Evolutionary conservation across 2,329 filamentous ascomycete genomes (phyloP).

Genomic region (Fusarium hainanense): DNA sequence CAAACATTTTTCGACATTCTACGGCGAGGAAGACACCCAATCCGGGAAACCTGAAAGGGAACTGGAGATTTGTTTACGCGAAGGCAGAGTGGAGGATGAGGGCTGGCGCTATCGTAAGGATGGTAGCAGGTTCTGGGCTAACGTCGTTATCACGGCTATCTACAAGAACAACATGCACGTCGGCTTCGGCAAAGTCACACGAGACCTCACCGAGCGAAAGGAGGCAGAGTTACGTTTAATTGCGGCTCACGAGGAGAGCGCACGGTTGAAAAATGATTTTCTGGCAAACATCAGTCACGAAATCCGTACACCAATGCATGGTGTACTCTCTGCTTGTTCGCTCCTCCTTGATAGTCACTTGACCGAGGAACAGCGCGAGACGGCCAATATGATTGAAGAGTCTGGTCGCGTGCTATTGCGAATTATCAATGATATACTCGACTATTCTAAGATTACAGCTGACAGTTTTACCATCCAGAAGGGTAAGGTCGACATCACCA

Average conservation of each 20-base stretch:
- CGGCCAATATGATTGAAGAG: conserved; percentile 11
- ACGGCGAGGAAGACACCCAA: conserved; percentile 6
- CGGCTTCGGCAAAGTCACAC: conserved; percentile 8
- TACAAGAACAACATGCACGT: conserved; percentile 10
- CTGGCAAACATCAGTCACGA: conserved; percentile 12
- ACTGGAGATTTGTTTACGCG: conserved; percentile 10
- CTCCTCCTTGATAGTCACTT: neutral
- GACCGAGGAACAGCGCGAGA: conserved; percentile 8
- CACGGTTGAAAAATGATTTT: conserved; percentile 4
- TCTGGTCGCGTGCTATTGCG: neutral
- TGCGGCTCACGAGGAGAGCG: conserved; percentile 14
- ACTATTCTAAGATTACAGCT: conserved; percentile 3
- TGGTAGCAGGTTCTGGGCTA: conserved; percentile 10
- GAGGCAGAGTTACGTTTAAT: conserved; percentile 2
- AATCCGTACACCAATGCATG: conserved; percentile 14
- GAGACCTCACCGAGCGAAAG: conserved; percentile 9
- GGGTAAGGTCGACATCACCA: neutral
- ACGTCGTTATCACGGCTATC: conserved; percentile 6
- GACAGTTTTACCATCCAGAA: conserved; percentile 2
- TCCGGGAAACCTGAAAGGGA: conserved; percentile 6
- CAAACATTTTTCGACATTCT: conserved; percentile 9
- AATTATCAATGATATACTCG: conserved; percentile 14
- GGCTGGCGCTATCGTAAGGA: conserved; percentile 16
- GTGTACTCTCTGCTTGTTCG: conserved; percentile 4
- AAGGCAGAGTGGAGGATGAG: conserved; percentile 7